Percentiles rank a stretch among this genome's conserved stretches.
These are phyloP conservation scores for Pichia manshurica DNA, from an alignment of 805 yeast species.

Conservation along the genomic window DNA sequence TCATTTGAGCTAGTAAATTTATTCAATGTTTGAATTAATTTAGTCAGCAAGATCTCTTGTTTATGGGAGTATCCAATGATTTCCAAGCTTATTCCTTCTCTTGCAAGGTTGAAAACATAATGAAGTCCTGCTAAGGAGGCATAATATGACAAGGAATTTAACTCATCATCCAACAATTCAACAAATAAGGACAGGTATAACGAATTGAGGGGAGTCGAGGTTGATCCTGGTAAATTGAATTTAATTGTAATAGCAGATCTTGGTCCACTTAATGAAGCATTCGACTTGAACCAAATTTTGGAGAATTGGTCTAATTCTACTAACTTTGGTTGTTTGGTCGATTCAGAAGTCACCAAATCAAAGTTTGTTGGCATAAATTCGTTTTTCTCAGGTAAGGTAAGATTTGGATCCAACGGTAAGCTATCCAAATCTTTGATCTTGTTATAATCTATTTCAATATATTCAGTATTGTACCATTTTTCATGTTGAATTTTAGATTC, in stretches of 20 bases:
- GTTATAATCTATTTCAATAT: slow-evolving; percentile 39
- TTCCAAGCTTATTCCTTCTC: slow-evolving; percentile 66
- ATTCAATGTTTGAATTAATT: slow-evolving; percentile 50
- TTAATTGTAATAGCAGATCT: slow-evolving; percentile 66
- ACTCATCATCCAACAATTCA: slow-evolving; percentile 67
- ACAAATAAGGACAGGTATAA: slow-evolving; percentile 57
- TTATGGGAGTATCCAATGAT: slow-evolving; percentile 84
- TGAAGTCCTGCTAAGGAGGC: slow-evolving; percentile 78
- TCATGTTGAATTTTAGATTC: slow-evolving; percentile 42
- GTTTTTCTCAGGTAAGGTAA: slow-evolving; percentile 59
- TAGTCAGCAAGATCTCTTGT: slow-evolving; percentile 53
- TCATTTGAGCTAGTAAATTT: slow-evolving; percentile 30
- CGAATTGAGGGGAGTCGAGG: slow-evolving; percentile 51
- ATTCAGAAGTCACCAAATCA: slow-evolving; percentile 42
- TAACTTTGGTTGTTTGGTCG: slow-evolving; percentile 51
- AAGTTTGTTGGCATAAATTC: slow-evolving; percentile 80
- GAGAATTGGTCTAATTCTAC: slow-evolving; percentile 45
- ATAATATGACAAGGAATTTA: slow-evolving; percentile 73
- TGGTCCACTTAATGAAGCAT: slow-evolving; percentile 85
- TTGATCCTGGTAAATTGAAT: slow-evolving; percentile 60
- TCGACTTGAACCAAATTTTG: slow-evolving; percentile 83
- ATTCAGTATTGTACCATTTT: slow-evolving; percentile 89
- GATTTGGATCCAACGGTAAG: slow-evolving; percentile 35
- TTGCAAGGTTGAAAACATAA: slow-evolving; percentile 49
- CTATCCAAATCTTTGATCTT: slow-evolving; percentile 32